Base-by-base conservation (phyloP, 208 protist species). In the Willaertia magna region DNA sequence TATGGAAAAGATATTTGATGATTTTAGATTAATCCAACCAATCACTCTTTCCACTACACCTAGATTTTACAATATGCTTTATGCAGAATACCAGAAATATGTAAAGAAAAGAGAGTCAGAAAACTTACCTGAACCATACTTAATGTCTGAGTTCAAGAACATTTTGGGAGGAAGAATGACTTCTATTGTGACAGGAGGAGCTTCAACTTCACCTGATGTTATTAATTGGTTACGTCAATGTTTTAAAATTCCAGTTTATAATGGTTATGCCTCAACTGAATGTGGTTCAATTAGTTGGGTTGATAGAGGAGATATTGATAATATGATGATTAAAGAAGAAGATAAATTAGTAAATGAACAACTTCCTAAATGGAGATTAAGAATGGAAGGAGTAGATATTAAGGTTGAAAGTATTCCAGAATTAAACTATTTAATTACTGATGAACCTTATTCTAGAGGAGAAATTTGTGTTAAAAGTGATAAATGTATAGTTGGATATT, bases 401-500 rank as follows among this genome's bases (percentile, higher is more conserved):
- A 93, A 94, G 88, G 81, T 96, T 0, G 88, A 89, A 2, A 87
- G 91, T 76, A 89, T 95, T 11, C 90, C 94, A n/a, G 91, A 95
- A 42, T 92, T 94, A 86, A 87, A 90, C n/a, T 95, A 96, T 74
- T 89, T 85, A 20, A 42, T 75, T 1, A 92, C 74, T 16, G 92
- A 90, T 43, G 34, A 55, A 14, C 76, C 48, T 46, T 49, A 74
- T 85, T 88, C 91, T 44, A 40, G 86, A 44, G 87, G 87, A 40
- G 94, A 97, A 87, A 88, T 97, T 43, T 86, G 92, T 30, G 49
- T 96, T 30, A 88, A 91, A 43, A 93, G 93, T 30, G 89, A 92
- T 14, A 86, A 87, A 12, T 34, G 95, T 39, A 93, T 91, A 83
- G 81, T 83, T 22, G 94, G 94, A 1, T 97, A 96, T 90, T 94